Evolutionary conservation across 1,284 basidiomycete genomes (phyloP).

Genomic region (Puccinia novopanici): DNA sequence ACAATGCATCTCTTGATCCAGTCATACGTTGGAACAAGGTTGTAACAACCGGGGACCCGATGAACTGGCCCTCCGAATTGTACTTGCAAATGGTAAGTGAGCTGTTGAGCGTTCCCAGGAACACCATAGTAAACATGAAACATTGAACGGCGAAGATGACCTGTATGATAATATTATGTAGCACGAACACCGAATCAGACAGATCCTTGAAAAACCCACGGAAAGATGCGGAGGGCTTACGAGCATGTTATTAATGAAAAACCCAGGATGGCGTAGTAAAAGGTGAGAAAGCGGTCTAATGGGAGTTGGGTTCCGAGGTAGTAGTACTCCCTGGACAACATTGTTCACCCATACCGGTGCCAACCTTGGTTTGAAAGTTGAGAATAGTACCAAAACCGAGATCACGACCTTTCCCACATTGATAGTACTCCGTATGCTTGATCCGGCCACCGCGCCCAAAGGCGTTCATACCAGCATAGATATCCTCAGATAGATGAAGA

Average conservation of each 20-base stretch:
- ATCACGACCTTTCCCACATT: conserved; percentile 89
- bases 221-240: conserved; percentile 55
- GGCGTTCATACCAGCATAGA: conserved; percentile 98
- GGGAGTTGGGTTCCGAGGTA: conserved; percentile 98
- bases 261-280: conserved; percentile 99
- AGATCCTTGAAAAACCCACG: not conserved
- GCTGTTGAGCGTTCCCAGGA: conserved; percentile 84
- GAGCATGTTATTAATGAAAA: conserved; percentile 99
- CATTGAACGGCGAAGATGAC: conserved; percentile 88
- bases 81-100: conserved; percentile 77
- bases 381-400: conserved; percentile 97
- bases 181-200: not conserved
- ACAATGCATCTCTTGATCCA: conserved; percentile 95
- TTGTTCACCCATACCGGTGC: conserved; percentile 99
- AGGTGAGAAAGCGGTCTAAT: conserved; percentile 96
- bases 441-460: conserved; percentile 94
- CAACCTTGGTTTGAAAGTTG: conserved; percentile 99
- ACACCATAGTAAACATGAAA: conserved; percentile 80
- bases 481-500: conserved; percentile 97
- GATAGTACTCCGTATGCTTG: conserved; percentile 98
- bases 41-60: conserved; percentile 81
- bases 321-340: conserved; percentile 98
- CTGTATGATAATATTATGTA: not conserved
- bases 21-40: conserved; percentile 79
- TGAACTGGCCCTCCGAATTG: conserved; percentile 69